Evolutionary conservation across 2,329 filamentous ascomycete species (phyloP).

Genomic region (Cladosporium sp.): DNA sequence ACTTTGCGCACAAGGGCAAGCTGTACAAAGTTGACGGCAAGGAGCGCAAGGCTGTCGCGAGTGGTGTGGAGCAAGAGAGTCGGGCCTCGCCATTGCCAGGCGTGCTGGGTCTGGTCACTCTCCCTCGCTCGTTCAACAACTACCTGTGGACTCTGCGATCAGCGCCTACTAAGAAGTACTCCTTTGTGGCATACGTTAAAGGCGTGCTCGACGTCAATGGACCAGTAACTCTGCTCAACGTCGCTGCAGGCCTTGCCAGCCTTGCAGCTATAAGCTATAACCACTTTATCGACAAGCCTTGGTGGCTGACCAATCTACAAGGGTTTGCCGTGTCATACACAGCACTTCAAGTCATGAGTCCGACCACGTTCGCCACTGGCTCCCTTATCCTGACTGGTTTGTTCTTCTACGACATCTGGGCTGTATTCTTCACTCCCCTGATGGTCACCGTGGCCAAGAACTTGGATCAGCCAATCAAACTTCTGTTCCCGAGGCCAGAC

Average conservation of each 20-base stretch:
- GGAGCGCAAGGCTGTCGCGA: slow-evolving; percentile 35
- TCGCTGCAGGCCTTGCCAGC: slow-evolving; percentile 58
- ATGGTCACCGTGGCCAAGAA: slow-evolving; percentile 87
- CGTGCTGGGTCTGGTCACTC: slow-evolving; percentile 47
- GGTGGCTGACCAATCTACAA: slow-evolving; percentile 80
- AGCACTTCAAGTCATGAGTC: slow-evolving; percentile 79
- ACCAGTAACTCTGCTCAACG: slow-evolving; percentile 54
- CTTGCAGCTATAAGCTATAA: slow-evolving; percentile 64
- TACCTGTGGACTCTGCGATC: slow-evolving; percentile 53
- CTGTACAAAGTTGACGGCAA: slow-evolving; percentile 50
- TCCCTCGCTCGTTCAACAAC: slow-evolving; percentile 40
- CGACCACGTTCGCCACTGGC: slow-evolving; percentile 82
- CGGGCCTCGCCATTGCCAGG: slow-evolving; percentile 54
- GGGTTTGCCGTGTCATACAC: slow-evolving; percentile 86
- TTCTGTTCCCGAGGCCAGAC: slow-evolving; percentile 73
- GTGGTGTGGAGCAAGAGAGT: slow-evolving; percentile 5
- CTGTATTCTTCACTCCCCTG: slow-evolving; percentile 84
- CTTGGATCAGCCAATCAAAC: slow-evolving; percentile 89
- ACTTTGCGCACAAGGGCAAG: slow-evolving; percentile 58
- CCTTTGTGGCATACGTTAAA: slow-evolving; percentile 55
- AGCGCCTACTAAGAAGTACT: slow-evolving; percentile 52
- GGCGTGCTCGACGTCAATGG: slow-evolving; percentile 42
- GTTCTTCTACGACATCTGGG: slow-evolving; percentile 94
- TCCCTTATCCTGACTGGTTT: slow-evolving; percentile 74
- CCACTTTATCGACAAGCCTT: slow-evolving; percentile 59